Conservation (phyloP, 2,329 filamentous ascomycete genomes). For the Aschersonia sp. region DNA sequence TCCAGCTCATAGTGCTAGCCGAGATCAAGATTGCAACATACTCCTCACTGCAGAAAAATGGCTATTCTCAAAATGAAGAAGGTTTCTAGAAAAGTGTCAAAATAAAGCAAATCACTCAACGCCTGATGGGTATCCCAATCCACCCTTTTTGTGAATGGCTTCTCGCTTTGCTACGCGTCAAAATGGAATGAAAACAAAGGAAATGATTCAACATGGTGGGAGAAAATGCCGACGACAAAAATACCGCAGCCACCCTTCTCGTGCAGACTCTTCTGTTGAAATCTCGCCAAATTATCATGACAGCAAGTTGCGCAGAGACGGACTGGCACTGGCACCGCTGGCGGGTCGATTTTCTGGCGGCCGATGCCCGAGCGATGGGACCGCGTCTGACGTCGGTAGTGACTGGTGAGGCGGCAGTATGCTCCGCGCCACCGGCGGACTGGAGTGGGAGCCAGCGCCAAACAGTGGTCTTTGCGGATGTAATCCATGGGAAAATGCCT, state of each 20-base stretch:
- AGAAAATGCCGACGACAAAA: not conserved
- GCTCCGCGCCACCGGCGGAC: slow-evolving; percentile 29
- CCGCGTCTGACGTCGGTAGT: not conserved
- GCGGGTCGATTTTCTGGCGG: slow-evolving; percentile 29
- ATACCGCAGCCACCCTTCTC: not conserved
- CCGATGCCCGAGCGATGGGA: slow-evolving; percentile 10
- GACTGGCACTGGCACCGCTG: slow-evolving; percentile 62
- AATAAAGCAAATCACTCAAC: not conserved
- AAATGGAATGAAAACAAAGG: not conserved
- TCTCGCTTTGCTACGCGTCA: not conserved
- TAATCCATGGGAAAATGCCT: slow-evolving; percentile 24
- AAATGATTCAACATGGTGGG: not conserved
- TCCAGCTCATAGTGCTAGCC: not conserved
- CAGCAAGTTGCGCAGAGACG: slow-evolving; percentile 60
- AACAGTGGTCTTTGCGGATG: slow-evolving; percentile 26
- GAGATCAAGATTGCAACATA: not conserved
- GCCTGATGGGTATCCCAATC: not conserved
- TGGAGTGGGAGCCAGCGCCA: slow-evolving; percentile 26
- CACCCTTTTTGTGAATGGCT: not conserved
- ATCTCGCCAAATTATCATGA: slow-evolving; percentile 27
- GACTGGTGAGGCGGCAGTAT: slow-evolving; percentile 12
- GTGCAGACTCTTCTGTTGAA: not conserved
- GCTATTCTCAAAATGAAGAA: no score
- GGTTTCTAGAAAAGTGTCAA: not conserved
- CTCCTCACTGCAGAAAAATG: no score